These are phyloP conservation scores for Aspergillus tanneri DNA, from an alignment of 2,329 filamentous ascomycete genomes.

Conservation along the genomic window DNA sequence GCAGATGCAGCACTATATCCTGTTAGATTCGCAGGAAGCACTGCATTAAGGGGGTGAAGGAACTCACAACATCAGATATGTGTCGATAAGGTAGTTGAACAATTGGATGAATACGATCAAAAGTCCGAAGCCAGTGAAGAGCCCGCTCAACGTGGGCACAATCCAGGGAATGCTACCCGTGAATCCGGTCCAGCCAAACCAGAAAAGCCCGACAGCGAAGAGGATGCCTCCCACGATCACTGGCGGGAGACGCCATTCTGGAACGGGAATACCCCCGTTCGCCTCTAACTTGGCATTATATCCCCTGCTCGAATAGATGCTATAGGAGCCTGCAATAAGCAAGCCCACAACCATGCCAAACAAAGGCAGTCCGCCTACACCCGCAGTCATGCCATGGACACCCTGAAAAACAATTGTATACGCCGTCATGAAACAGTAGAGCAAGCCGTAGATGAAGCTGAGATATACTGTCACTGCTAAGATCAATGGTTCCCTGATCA, in stretches of 20 bases:
- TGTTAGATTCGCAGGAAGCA: background rate
- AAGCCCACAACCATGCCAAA: conserved; percentile 80
- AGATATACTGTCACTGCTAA: conserved; percentile 43
- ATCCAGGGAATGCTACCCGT: conserved; percentile 42
- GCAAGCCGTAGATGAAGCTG: conserved; percentile 39
- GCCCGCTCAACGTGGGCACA: conserved; percentile 46
- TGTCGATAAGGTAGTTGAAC: conserved; percentile 61
- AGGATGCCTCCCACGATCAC: conserved; percentile 53
- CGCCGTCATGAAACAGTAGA: conserved; percentile 39
- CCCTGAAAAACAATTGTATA: conserved; percentile 39
- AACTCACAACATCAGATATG: conserved; percentile 51
- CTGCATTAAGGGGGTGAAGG: background rate
- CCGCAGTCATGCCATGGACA: conserved; percentile 68
- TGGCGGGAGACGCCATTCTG: conserved; percentile 58
- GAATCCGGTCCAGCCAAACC: conserved; percentile 73
- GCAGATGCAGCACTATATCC: conserved; percentile 48
- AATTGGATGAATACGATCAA: conserved; percentile 58
- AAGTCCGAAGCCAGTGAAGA: conserved; percentile 59
- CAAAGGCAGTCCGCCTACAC: conserved; percentile 73
- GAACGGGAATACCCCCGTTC: conserved; percentile 60
- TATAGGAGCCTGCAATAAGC: conserved; percentile 63
- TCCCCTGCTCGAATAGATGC: conserved; percentile 63
- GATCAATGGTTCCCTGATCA: conserved; percentile 45
- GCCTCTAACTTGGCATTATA: conserved; percentile 68
- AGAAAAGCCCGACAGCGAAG: conserved; percentile 66